Evolutionary conservation across 1,284 basidiomycete species (phyloP), one percentile per base, ranked within the genome.

Genomic region (Clitocybe nebularis): DNA sequence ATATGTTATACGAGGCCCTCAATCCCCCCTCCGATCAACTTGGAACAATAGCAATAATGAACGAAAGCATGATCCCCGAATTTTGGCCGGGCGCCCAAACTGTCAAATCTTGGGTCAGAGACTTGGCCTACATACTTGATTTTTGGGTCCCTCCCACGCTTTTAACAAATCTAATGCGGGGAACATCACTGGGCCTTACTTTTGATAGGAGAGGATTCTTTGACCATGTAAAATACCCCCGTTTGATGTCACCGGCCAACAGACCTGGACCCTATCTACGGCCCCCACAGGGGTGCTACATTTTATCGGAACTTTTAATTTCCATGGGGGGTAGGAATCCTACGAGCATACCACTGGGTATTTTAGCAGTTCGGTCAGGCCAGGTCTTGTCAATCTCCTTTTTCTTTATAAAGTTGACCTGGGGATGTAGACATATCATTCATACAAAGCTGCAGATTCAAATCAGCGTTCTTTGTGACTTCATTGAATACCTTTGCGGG

Each of bases 391-490:
- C 48, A 0, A 57, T 53, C 35, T 8, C 64, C 13, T 44, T 38
- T 55, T 62, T 24, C 33, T 11, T 41, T 16, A 44, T 26, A 24
- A 0, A 2, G 24, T 13, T 23, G 28, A 1, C 17, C 8, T 17
- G 0, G 4, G 16, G n/a, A n/a, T n/a, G n/a, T 24, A 80, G 78
- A 11, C 68, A 74, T 40, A 45, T 78, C 7, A 22, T 76, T 3
- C 50, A 63, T 0, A 52, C 51, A 0, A 41, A 39, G 3, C 36
- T 72, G 0, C 50, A 45, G 3, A 55, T 77, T 13, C 61, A 75
- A 41, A 54, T 72, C 16, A 66, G 60, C 5, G 58, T 69, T 1
- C 51, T 79, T 0, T 77, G 75, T 41, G 67, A 75, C 38, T 53
- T 70, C 20, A 44, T 75, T 24, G 79, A 80, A 33, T 54, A 59